Evolutionary conservation across 139 green algal species (phyloP), one percentile per base, ranked within the genome.

Genomic region (Coelastrella sp.): DNA sequence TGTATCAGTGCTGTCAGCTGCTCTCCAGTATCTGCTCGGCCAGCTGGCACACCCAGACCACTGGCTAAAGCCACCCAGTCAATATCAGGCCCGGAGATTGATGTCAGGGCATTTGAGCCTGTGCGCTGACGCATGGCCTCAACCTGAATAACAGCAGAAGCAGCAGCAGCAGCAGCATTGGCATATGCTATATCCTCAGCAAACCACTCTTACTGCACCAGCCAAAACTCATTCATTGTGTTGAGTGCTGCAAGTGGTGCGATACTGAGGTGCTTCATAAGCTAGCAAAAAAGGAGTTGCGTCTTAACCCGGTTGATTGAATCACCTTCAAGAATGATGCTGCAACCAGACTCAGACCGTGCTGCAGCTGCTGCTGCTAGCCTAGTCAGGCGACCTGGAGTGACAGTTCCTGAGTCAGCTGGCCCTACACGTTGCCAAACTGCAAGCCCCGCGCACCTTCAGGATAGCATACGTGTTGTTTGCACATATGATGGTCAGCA

Each of bases 381-480:
- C 32, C 32, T 47, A 1, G 32, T 2, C 32, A 47, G 32, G 32
- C 1, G 32, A 47, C 1, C 32, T 47, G 32, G 32, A 2, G 0
- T 47, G 32, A 47, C 32, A 47, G 1, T 47, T 47, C 0, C 32
- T 47, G 32, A 47, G 32, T 47, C 32, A 47, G 32, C 32, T 2
- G 1, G 1, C 32, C 32, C 32, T 47, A 47, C 32, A 47, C 32
- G 32, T 47, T 47, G 1, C 32, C 0, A n/a, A 19, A 10, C 61
- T 71, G 11, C 8, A 71, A 19, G 61, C 2, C 3, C 10, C 61
- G 3, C 61, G 73, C 13, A 96, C 91, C 89, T 97, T 96, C 4
- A 99, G 95, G 84, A 99, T 99, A 23, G 95, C 84, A 90, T 99
- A 99, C 5, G 71, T 87, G 80, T 87, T 91, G 94, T 99, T 99